Evolutionary conservation across 768 basidiomycete genomes (phyloP).

Genomic region (Pholiota conissans): DNA sequence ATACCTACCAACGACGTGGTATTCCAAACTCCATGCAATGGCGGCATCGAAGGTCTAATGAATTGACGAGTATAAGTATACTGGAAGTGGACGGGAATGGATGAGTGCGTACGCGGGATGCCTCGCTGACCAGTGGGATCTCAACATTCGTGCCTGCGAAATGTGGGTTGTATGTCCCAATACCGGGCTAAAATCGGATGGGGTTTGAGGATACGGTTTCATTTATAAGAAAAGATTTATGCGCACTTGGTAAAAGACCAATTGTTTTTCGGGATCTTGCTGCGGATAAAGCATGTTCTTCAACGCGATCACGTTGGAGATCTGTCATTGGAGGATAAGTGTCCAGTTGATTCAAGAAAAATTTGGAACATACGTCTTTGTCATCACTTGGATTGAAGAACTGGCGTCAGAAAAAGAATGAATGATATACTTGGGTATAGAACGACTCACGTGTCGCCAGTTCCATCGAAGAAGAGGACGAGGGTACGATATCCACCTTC

Average conservation of each 20-base stretch:
- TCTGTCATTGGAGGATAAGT: background rate
- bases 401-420: background rate
- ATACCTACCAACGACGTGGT: slow-evolving; percentile 16
- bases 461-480: slow-evolving; percentile 18
- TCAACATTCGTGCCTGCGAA: slow-evolving; percentile 11
- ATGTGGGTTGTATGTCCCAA: slow-evolving; percentile 16
- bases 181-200: slow-evolving; percentile 11
- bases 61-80: background rate
- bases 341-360: background rate
- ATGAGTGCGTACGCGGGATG: slow-evolving; percentile 8
- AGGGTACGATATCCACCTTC: slow-evolving; percentile 15
- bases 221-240: background rate
- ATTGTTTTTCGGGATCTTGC: slow-evolving; percentile 10
- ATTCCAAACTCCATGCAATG: slow-evolving; percentile 17
- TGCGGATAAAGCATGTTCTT: slow-evolving; percentile 12
- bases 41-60: slow-evolving; percentile 13
- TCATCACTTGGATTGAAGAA: slow-evolving; percentile 8
- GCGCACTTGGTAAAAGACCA: slow-evolving; percentile 16
- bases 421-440: background rate
- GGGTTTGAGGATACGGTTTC: background rate
- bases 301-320: slow-evolving; percentile 18
- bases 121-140: slow-evolving; percentile 7
- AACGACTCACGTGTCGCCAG: slow-evolving; percentile 15
- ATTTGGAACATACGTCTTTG: slow-evolving; percentile 3
- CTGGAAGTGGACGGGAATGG: background rate